Conservation (phyloP, 2,329 filamentous ascomycete genomes). For the Colletotrichum neosansevieriae region DNA sequence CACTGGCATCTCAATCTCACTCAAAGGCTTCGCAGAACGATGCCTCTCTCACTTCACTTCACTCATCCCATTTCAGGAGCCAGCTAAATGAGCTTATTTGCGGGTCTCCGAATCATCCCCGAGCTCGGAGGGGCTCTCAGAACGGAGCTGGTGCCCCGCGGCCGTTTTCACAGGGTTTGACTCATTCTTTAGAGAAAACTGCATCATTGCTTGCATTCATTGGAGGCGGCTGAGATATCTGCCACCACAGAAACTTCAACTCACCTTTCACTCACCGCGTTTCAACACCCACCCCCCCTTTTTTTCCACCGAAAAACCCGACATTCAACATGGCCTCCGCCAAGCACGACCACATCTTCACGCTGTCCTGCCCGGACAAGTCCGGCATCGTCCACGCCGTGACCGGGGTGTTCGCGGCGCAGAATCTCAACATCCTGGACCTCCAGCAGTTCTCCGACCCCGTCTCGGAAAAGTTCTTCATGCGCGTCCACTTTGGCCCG, state of each 20-base stretch:
- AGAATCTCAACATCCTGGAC: conserved; percentile 85
- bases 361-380: conserved; percentile 86
- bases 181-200: conserved; percentile 30
- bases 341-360: conserved; percentile 71
- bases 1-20: not conserved
- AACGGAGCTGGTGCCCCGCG: conserved; percentile 32
- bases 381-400: conserved; percentile 88
- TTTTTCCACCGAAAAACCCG: not conserved
- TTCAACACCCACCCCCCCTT: not conserved
- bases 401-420: conserved; percentile 79
- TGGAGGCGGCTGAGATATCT: not conserved
- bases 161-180: conserved; percentile 39
- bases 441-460: conserved; percentile 87
- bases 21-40: too few relatives aligned
- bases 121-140: conserved; percentile 27
- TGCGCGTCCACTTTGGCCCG: conserved; percentile 86
- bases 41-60: too few relatives aligned
- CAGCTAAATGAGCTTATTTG: conserved; percentile 20
- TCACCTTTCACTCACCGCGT: not conserved
- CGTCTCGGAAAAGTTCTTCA: conserved; percentile 82
- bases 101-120: conserved; percentile 40
- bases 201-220: conserved; percentile 12
- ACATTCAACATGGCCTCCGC: conserved; percentile 39
- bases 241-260: not conserved
- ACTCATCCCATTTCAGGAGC: not conserved